Base-by-base conservation (phyloP, 805 yeast species). In the Hanseniaspora osmophila region DNA sequence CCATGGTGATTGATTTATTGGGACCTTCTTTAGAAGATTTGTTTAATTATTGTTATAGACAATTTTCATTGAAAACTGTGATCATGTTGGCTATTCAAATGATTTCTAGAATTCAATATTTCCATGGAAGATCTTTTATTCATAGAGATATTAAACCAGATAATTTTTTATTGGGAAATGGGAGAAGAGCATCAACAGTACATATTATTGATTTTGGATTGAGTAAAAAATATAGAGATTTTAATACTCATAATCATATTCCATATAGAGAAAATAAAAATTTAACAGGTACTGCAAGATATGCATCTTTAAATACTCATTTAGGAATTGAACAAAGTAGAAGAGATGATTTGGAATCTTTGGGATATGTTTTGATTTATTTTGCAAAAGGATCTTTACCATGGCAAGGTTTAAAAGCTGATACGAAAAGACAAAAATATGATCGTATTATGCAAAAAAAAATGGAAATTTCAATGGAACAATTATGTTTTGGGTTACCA, bases 391-490 rank as follows among this genome's bases (percentile, higher is more conserved):
- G 98, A 40, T 83, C 94, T 15, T 75, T 90, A 57, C 98, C 98
- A 45, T 90, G 98, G 98, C 98, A 90, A 67, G 98, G 98, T 3
- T 74, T 90, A 58, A 87, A 87, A 66, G 98, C 97, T 37, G 92
- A 90, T 22, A 86, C 96, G 13, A 90, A 90, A 68, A 84, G 94
- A 68, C 96, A 90, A 64, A 90, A 92, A 66, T 90, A 90, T 65
- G 96, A 90, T 67, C 76, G 96, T 50, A 92, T 90, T 56, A 80
- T 90, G 79, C 96, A 90, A 62, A 85, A 84, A 70, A 90, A 90
- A 65, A 78, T 88, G 77, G 78, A 94, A 43, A 85, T 95, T 9
- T 81, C 94, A 22, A 76, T 88, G 37, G 92, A 84, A 58, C 74
- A 78, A 12, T 73, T 90, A 55, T 88, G 96, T 51, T 78, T 85